These are phyloP conservation scores for Pochonia chlamydosporia DNA, from an alignment of 2,329 filamentous ascomycete species.

Conservation along the genomic window DNA sequence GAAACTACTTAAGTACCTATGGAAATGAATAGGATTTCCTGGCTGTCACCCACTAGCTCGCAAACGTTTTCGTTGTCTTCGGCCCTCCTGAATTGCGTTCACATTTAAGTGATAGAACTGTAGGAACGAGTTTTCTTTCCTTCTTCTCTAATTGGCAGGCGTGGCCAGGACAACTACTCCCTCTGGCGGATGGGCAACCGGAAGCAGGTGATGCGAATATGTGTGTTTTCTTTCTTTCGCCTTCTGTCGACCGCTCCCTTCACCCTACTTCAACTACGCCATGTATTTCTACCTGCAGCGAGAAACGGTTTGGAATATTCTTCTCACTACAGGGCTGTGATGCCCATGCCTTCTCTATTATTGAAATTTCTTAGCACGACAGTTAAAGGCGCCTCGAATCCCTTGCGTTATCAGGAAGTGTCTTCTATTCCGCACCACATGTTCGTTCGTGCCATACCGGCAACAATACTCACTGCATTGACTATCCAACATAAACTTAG, in stretches of 20 bases:
- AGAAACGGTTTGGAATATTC: background rate
- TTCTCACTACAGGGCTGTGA: background rate
- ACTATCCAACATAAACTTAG: background rate
- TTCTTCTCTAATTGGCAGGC: too few relatives aligned
- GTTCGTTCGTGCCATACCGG: background rate
- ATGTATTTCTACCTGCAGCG: background rate
- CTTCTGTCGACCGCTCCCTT: background rate
- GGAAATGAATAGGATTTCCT: too few relatives aligned
- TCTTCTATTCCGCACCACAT: background rate
- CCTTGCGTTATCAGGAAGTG: background rate
- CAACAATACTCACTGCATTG: background rate
- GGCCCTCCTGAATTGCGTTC: too few relatives aligned
- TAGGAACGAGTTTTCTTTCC: too few relatives aligned
- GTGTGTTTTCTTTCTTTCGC: background rate
- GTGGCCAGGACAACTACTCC: too few relatives aligned
- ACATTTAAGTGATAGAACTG: too few relatives aligned
- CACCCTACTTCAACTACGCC: background rate
- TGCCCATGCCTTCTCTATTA: too few relatives aligned
- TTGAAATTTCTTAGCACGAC: background rate
- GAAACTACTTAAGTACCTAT: too few relatives aligned
- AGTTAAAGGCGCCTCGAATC: background rate
- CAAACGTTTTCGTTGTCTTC: too few relatives aligned
- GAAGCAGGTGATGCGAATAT: too few relatives aligned
- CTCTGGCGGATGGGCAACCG: too few relatives aligned
- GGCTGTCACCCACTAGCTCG: too few relatives aligned